Evolutionary conservation across 352 stramenopile species (phyloP).

Genomic region (Pythium graminicola): DNA sequence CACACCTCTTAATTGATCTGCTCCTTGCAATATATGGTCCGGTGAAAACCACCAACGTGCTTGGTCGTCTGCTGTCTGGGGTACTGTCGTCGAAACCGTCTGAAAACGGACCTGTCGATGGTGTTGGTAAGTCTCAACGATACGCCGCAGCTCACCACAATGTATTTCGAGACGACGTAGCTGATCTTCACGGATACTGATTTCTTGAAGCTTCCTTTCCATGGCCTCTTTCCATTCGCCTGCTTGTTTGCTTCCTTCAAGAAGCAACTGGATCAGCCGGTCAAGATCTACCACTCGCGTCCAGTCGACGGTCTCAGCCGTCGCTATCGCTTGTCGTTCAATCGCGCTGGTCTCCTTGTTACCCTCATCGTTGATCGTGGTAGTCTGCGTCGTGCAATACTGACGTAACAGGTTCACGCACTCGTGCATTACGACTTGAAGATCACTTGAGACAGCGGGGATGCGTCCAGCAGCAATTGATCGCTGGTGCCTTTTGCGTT

Average conservation of each 20-base stretch:
- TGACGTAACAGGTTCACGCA: constrained; percentile 5
- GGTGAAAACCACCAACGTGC: not conserved
- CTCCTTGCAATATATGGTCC: not conserved
- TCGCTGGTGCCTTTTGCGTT: not conserved
- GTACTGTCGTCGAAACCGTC: not conserved
- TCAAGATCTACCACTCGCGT: constrained; percentile 1
- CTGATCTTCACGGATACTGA: constrained; percentile 35
- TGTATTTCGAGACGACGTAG: constrained; percentile 33
- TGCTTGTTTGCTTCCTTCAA: constrained; percentile 42
- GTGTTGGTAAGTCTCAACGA: constrained; percentile 25
- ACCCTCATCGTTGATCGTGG: not conserved
- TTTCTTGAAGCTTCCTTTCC: constrained; percentile 40
- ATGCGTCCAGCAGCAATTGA: not conserved
- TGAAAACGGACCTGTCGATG: not conserved
- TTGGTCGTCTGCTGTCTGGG: not conserved
- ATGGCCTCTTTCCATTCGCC: constrained; percentile 37
- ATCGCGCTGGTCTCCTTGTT: not conserved
- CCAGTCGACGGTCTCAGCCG: not conserved
- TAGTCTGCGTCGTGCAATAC: not conserved
- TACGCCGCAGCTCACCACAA: constrained; percentile 39
- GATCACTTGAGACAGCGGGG: not conserved
- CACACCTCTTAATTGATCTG: not conserved
- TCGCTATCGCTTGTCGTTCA: not conserved
- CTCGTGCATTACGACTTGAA: constrained; percentile 6
- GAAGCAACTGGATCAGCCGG: constrained; percentile 5